Conservation (phyloP, 2,329 filamentous ascomycete genomes). For the Chaetomiaceae sp. region DNA sequence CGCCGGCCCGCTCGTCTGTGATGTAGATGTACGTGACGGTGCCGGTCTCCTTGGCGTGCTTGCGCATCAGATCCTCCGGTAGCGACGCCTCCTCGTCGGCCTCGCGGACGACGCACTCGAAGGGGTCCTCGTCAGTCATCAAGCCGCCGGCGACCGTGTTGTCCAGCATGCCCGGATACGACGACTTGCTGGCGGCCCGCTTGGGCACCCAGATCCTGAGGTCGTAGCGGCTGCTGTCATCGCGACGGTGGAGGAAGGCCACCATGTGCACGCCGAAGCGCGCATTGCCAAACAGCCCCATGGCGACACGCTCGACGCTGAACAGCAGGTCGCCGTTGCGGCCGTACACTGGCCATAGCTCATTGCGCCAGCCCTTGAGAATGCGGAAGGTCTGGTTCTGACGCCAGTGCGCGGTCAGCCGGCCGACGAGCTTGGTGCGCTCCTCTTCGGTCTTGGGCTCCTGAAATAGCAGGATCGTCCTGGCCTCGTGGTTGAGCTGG, state of each 20-base stretch:
- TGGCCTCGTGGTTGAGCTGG: slow-evolving; percentile 50
- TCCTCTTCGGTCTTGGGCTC: slow-evolving; percentile 50
- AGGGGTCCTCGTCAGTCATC: slow-evolving; percentile 70
- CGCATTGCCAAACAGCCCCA: slow-evolving; percentile 66
- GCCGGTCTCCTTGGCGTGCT: slow-evolving; percentile 53
- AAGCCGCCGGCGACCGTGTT: slow-evolving; percentile 87
- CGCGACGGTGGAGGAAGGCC: slow-evolving; percentile 54
- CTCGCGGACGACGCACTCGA: slow-evolving; percentile 79
- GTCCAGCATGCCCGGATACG: slow-evolving; percentile 87
- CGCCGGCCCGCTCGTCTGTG: slow-evolving; percentile 67
- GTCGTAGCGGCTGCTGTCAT: slow-evolving; percentile 39
- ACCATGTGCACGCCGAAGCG: slow-evolving; percentile 80
- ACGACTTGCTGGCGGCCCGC: slow-evolving; percentile 70
- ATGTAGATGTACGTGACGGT: slow-evolving; percentile 82
- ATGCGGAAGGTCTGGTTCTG: slow-evolving; percentile 66
- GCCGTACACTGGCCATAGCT: slow-evolving; percentile 72
- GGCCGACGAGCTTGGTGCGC: slow-evolving; percentile 51
- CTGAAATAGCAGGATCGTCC: slow-evolving; percentile 58
- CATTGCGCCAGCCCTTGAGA: slow-evolving; percentile 72
- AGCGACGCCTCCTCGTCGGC: slow-evolving; percentile 84
- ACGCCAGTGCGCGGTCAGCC: slow-evolving; percentile 62
- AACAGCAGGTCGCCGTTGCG: slow-evolving; percentile 58
- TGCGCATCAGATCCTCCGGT: slow-evolving; percentile 60
- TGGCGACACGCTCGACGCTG: slow-evolving; percentile 70
- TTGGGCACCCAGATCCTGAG: slow-evolving; percentile 81